These are phyloP conservation scores for Hypoxylon sp. DNA, from an alignment of 2,329 filamentous ascomycete species.

Conservation along the genomic window DNA sequence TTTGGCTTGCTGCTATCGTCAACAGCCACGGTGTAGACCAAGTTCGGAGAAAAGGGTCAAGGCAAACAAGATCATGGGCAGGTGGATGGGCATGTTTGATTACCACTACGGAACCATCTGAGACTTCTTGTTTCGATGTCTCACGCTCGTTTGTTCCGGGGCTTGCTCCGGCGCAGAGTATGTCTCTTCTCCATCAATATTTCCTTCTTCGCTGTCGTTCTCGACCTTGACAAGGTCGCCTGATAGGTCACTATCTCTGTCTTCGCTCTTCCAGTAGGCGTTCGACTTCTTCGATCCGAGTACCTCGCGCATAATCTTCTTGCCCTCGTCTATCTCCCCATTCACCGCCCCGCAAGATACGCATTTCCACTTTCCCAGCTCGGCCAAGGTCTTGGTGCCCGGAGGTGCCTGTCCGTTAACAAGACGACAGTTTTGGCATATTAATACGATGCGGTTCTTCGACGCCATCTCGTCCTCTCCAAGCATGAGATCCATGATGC, in stretches of 20 bases:
- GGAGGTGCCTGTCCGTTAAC: slow-evolving; percentile 97
- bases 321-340: slow-evolving; percentile 79
- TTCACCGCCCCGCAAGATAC: slow-evolving; percentile 84
- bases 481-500: slow-evolving; percentile 87
- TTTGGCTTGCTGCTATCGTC: too few relatives aligned
- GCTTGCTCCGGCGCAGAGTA: slow-evolving; percentile 1
- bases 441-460: slow-evolving; percentile 88
- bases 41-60: background rate
- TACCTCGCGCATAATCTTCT: slow-evolving; percentile 74
- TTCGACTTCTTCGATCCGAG: slow-evolving; percentile 43
- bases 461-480: slow-evolving; percentile 94
- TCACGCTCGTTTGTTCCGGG: slow-evolving; percentile 11
- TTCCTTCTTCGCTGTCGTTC: slow-evolving; percentile 29
- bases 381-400: slow-evolving; percentile 76
- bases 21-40: too few relatives aligned
- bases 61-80: background rate
- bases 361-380: slow-evolving; percentile 88
- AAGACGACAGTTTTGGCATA: slow-evolving; percentile 81
- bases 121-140: slow-evolving; percentile 36
- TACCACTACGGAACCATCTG: slow-evolving; percentile 38
- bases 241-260: slow-evolving; percentile 33
- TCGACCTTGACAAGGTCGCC: slow-evolving; percentile 37
- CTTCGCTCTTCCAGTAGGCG: slow-evolving; percentile 21
- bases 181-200: slow-evolving; percentile 18
- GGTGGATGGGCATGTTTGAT: background rate